phyloP scores from a whole-genome alignment of 2,329 filamentous ascomycete species.

The Talaromyces funiculosus region DNA sequence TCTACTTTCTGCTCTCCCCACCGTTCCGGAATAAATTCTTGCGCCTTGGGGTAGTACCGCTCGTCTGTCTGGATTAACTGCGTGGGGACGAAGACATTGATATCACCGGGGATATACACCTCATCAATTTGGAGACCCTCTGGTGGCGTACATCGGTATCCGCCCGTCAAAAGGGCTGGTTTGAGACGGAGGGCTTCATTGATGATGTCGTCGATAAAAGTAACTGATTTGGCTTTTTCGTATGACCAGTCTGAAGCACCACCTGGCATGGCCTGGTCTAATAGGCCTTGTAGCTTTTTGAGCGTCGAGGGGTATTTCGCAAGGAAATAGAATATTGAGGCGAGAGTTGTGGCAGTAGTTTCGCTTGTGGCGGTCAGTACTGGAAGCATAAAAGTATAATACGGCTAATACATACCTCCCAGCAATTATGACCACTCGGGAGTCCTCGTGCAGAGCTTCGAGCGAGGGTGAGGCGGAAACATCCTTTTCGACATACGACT shows the following conservation, averaged over 20 bases:
- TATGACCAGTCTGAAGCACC: conserved; percentile 24
- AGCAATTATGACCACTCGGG: not conserved
- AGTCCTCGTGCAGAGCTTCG: conserved; percentile 7
- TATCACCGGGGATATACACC: conserved; percentile 25
- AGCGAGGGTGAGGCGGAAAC: conserved; percentile 27
- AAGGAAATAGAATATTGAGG: conserved; percentile 28
- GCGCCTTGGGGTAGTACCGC: conserved; percentile 14
- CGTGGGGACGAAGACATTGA: conserved; percentile 18
- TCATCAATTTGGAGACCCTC: conserved; percentile 27
- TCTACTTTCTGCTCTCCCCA: conserved; percentile 17
- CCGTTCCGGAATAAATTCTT: conserved; percentile 23
- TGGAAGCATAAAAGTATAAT: not conserved
- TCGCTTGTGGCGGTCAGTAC: conserved; percentile 28
- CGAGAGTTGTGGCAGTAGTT: conserved; percentile 29
- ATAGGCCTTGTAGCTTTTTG: conserved; percentile 25
- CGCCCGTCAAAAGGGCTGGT: conserved; percentile 31
- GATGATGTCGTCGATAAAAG: conserved; percentile 20
- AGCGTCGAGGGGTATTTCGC: conserved; percentile 25
- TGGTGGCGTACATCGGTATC: conserved; percentile 34
- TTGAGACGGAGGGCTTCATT: conserved; percentile 36
- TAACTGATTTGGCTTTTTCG: conserved; percentile 23
- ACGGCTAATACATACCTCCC: not conserved
- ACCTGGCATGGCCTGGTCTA: conserved; percentile 27
- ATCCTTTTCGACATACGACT: conserved; percentile 34
- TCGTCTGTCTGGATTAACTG: conserved; percentile 23